Evolutionary conservation across 306 rosid genomes (phyloP).

Genomic region (Dryas drummondii): DNA sequence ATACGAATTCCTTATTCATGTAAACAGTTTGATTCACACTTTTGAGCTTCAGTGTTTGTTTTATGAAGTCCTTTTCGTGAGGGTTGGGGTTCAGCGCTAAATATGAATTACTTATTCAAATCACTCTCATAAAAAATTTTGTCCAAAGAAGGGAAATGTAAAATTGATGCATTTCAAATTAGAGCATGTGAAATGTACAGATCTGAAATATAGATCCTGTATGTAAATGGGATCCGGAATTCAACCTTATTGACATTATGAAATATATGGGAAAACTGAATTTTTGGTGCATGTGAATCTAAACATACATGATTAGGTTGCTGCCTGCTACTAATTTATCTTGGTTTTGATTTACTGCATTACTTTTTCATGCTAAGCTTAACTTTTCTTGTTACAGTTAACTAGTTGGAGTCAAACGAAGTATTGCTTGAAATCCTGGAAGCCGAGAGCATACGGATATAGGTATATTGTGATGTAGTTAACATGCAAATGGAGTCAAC

Average conservation of each 20-base stretch:
- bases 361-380: slow-evolving; percentile 3
- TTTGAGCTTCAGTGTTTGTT: neutral
- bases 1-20: neutral
- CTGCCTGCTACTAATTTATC: neutral
- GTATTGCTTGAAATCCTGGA: slow-evolving; percentile 7
- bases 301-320: neutral
- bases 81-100: neutral
- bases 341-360: neutral
- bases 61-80: neutral
- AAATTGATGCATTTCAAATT: neutral
- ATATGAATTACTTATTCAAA: neutral
- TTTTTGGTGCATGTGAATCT: neutral
- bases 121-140: neutral
- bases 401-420: neutral
- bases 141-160: neutral
- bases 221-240: neutral
- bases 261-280: neutral
- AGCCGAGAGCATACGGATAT: slow-evolving; percentile 24
- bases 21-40: neutral
- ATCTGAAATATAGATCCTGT: neutral
- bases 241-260: neutral
- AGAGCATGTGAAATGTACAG: neutral
- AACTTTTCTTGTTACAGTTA: slow-evolving; percentile 10
- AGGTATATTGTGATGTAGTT: slow-evolving; percentile 22
- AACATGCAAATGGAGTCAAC: slow-evolving; percentile 54